Base-by-base conservation (phyloP, 805 yeast species). In the Hanseniaspora meyeri region DNA sequence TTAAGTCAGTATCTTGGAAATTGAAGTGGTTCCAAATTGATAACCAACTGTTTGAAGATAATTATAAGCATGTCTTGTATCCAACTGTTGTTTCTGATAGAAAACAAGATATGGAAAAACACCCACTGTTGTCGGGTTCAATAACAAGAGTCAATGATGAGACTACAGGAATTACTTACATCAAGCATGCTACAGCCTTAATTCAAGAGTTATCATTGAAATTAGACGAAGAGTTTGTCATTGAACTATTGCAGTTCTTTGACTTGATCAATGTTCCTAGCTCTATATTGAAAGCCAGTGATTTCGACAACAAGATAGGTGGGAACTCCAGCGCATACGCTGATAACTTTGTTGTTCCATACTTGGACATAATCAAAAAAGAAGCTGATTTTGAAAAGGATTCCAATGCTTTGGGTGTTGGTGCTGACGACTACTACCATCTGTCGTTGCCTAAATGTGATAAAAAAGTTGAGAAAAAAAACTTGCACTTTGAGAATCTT, bases 21-120 rank as follows among this genome's bases (percentile, higher is more conserved):
- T 69, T 90, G 63, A 90, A 91, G 65, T 95, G 98, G 98, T 72
- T 93, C 36, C 99, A 93, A 68, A 75, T 91, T 49, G 98, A 93
- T 67, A 91, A 93, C 64, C 96, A 89, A 66, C 70, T 91, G 49
- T 87, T 82, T 63, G 95, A 96, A 3, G 86, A 95, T 12, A 78
- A 83, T 1, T 93, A 78, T 70, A 97, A 97, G 2, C 91, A 90
- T 56, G 74, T 93, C 12, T 61, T 93, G 10, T 95, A 87, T 66
- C 99, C 99, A 4, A 83, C 89, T 2, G 89, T 87, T 10, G 79
- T 93, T 49, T 95, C 96, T 1, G 86, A 87, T 63, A 82, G 87
- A 0, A 80, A 83, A 4, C 79, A 79, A 60, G 97, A 91, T 63
- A 79, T 89, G 79, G 84, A 82, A 57, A 82, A 77, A 51, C 97